A percentile compares a stretch with the other conserved stretches of the same genome.
Conservation (phyloP, 2,329 filamentous ascomycete species). For the Alternaria angustiovoidea region DNA sequence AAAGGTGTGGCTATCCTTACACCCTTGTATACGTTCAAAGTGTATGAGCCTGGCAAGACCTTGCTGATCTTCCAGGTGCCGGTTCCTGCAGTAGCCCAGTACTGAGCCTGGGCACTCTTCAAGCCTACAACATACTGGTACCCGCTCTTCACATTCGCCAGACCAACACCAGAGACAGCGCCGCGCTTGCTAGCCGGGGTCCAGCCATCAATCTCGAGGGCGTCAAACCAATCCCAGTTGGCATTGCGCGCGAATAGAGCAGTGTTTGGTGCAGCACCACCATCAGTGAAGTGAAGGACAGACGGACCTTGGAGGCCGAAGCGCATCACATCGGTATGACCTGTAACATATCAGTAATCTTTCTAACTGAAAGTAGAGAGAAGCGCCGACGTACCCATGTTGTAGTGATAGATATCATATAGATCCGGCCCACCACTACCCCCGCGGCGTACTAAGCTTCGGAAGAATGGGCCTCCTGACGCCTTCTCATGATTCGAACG, state of each 20-base stretch:
- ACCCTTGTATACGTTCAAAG: slow-evolving; percentile 67
- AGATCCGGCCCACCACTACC: slow-evolving; percentile 49
- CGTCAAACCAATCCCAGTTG: slow-evolving; percentile 33
- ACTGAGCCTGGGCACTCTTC: slow-evolving; percentile 48
- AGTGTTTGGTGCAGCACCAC: slow-evolving; percentile 47
- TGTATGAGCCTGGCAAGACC: slow-evolving; percentile 71
- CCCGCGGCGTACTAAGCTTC: slow-evolving; percentile 51
- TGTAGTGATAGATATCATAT: slow-evolving; percentile 57
- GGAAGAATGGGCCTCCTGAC: slow-evolving; percentile 51
- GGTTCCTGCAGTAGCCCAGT: slow-evolving; percentile 47
- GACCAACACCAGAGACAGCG: slow-evolving; percentile 31
- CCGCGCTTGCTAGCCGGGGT: slow-evolving; percentile 28
- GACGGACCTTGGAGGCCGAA: slow-evolving; percentile 55
- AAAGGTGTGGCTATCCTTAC: neutral
- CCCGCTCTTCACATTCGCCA: slow-evolving; percentile 52
- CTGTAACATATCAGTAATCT: slow-evolving; percentile 9
- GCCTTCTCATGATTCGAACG: slow-evolving; percentile 55
- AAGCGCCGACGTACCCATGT: slow-evolving; percentile 46
- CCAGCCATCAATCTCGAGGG: slow-evolving; percentile 34
- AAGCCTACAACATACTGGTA: slow-evolving; percentile 52
- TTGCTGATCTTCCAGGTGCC: slow-evolving; percentile 64
- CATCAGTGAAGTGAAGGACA: slow-evolving; percentile 52
- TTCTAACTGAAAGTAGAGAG: neutral
- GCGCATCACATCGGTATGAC: slow-evolving; percentile 53
- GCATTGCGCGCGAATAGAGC: slow-evolving; percentile 37